Base-by-base conservation (phyloP, 139 green algal species). In the Yamagishiella unicocca region DNA sequence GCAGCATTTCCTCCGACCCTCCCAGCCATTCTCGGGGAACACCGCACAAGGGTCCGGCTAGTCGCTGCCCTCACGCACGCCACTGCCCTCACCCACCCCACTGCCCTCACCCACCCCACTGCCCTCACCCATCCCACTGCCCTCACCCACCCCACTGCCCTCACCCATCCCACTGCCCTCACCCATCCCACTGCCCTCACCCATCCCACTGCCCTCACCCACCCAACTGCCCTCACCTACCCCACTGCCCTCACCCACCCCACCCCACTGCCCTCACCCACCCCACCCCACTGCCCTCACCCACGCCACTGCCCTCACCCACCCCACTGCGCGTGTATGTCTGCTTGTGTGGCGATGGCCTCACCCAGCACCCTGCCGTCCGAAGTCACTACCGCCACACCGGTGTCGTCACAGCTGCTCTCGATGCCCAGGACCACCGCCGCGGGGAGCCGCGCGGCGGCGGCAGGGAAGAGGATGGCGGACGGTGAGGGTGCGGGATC, bases 331-430 rank as follows among this genome's bases (percentile, higher is more conserved):
- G 94, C 96, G 86, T 99, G 97, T 17, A 99, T 91, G n/a, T 99
- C 97, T 25, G 89, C 91, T 90, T 99, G 97, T 2, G 91, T 93
- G 19, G 93, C 93, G 14, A 99, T 67, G 0, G 93, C 93, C 78
- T 98, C 92, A 1, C 95, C 95, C 25, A 99, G 89, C 9, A 99
- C 89, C 8, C 54, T 42, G 0, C 97, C 97, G 31, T 93, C 85
- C 17, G 84, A 89, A 2, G 86, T 94, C 24, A 99, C 95, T 1
- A 99, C 92, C 31, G 97, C 97, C 19, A 95, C 96, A 8, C 91
- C 97, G 1, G 97, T 99, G 94, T 99, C 97, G 88, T 99, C 97
- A 81, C 97, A 99, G 92, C 92, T 97, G 89, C 92, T 97, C 87
- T 99, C 97, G 55, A 99, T 99, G 79, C 97, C 97, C 29, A 99